Evolutionary conservation across 306 rosid species (phyloP), one percentile per base, ranked within the genome.

Genomic region (cucumber (Cucumis sativus)): DNA sequence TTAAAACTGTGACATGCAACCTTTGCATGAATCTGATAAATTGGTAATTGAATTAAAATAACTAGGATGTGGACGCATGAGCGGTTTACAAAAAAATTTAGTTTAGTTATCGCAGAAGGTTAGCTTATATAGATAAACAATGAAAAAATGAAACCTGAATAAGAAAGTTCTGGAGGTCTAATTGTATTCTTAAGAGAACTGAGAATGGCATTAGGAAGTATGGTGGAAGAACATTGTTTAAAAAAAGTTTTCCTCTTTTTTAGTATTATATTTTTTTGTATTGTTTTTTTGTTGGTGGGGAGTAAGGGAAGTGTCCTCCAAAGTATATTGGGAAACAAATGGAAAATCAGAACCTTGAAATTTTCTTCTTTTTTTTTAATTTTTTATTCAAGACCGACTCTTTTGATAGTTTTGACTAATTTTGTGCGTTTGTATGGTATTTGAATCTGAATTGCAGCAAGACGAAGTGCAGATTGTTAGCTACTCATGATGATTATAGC

Each of bases 401-500:
- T 37, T 37, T 5, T 74, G n/a, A 18, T 74, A 74, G 12, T 35
- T 13, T 41, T 81, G 73, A 12, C 70, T 85, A 65, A 80, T 79
- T 54, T 77, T 62, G n/a, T 80, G 33, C 51, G 65, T 71, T 61
- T 72, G 11, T 71, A 23, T 55, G 64, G 76, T 71, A 65, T 16
- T 23, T 63, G 74, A 74, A 64, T 74, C 33, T 62, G 75, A 80
- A 64, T 69, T 51, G 64, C 75, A 96, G 99, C 79, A 91, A 92
- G 78, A 76, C 81, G 43, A 85, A 89, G 66, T 96, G 99, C 86
- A 87, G 92, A 77, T 85, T 96, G 84, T 84, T 92, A 84, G 96
- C 84, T 79, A 96, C 97, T 17, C 99, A 96, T 85, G 96, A 96
- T 86, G 99, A 92, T 86, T 92, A 89, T 84, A 92, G 99, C 86